A percentile compares a stretch with the other conserved stretches of the same genome.
Evolutionary conservation across 129 eudicot genomes (phyloP).

Genomic region (Calendula officinalis): DNA sequence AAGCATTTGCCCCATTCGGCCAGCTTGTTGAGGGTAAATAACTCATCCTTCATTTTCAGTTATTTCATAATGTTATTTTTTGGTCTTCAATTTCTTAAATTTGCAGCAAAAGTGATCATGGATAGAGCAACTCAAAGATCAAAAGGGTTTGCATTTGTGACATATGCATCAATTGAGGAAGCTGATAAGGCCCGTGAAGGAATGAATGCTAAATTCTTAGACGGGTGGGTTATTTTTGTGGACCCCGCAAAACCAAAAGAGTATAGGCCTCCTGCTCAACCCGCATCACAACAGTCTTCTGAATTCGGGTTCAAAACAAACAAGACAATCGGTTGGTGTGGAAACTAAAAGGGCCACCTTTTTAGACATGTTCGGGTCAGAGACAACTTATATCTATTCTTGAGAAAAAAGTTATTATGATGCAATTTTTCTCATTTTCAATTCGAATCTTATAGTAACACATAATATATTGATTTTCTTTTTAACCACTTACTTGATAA

Average conservation of each 20-base stretch:
- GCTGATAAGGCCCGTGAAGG: slow-evolving; percentile 89
- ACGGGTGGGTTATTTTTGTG: slow-evolving; percentile 97
- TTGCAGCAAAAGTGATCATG: slow-evolving; percentile 73
- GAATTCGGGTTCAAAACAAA: slow-evolving; percentile 61
- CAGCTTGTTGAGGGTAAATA: slow-evolving; percentile 69
- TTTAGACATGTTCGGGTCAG: neutral
- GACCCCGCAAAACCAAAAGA: slow-evolving; percentile 90
- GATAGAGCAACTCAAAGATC: slow-evolving; percentile 83
- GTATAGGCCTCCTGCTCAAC: slow-evolving; percentile 51
- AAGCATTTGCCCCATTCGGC: slow-evolving; percentile 81
- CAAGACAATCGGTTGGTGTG: slow-evolving; percentile 95
- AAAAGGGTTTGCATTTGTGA: slow-evolving; percentile 88
- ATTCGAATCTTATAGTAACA: neutral
- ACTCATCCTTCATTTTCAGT: neutral
- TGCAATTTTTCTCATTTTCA: slow-evolving; percentile 2
- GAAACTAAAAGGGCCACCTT: slow-evolving; percentile 25
- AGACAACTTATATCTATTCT: slow-evolving; percentile 10
- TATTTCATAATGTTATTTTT: neutral
- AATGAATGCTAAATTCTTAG: slow-evolving; percentile 90
- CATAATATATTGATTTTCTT: neutral
- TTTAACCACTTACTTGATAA: too few species aligned
- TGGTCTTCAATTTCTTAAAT: neutral
- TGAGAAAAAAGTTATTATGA: slow-evolving; percentile 1
- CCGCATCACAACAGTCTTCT: slow-evolving; percentile 40
- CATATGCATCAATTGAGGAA: slow-evolving; percentile 78